Evolutionary conservation across 2,329 filamentous ascomycete genomes (phyloP).

Genomic region (Fusarium nodosum): DNA sequence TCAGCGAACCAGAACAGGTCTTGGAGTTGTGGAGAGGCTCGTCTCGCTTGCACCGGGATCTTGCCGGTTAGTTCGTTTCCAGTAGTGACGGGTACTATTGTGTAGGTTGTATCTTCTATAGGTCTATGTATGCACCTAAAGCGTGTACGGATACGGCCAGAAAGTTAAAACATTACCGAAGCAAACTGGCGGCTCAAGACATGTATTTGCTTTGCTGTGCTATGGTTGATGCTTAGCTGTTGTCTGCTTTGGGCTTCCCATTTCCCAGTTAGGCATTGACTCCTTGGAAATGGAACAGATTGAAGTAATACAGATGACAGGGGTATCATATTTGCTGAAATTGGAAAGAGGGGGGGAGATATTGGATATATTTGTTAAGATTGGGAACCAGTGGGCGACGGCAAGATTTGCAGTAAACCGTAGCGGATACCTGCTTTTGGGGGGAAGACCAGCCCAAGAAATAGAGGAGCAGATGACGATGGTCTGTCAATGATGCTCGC

Average conservation of each 20-base stretch:
- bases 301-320: conserved; percentile 44
- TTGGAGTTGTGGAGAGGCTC: conserved; percentile 37
- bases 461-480: conserved; percentile 38
- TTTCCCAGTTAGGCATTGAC: conserved; percentile 31
- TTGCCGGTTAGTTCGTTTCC: conserved; percentile 23
- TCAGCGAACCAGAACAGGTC: conserved; percentile 33
- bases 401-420: conserved; percentile 45
- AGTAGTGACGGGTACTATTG: neutral
- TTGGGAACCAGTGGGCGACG: conserved; percentile 38
- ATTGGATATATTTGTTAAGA: conserved; percentile 36
- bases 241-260: conserved; percentile 25
- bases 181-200: conserved; percentile 35
- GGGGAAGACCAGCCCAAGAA: conserved; percentile 20
- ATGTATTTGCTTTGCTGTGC: conserved; percentile 29
- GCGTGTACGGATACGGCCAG: conserved; percentile 28
- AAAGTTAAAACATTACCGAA: conserved; percentile 31
- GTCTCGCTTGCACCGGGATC: conserved; percentile 36
- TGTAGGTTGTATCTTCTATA: neutral
- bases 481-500: conserved; percentile 9
- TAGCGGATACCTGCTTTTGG: conserved; percentile 35
- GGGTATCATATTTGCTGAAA: conserved; percentile 29
- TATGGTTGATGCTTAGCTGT: conserved; percentile 26
- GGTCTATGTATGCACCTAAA: conserved; percentile 2
- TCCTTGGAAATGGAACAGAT: conserved; percentile 30
- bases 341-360: conserved; percentile 40